A percentile compares a stretch with the other conserved stretches of the same genome.
Conservation (phyloP, 495 filamentous ascomycete species). For the Hyaloscypha hepaticicola region DNA sequence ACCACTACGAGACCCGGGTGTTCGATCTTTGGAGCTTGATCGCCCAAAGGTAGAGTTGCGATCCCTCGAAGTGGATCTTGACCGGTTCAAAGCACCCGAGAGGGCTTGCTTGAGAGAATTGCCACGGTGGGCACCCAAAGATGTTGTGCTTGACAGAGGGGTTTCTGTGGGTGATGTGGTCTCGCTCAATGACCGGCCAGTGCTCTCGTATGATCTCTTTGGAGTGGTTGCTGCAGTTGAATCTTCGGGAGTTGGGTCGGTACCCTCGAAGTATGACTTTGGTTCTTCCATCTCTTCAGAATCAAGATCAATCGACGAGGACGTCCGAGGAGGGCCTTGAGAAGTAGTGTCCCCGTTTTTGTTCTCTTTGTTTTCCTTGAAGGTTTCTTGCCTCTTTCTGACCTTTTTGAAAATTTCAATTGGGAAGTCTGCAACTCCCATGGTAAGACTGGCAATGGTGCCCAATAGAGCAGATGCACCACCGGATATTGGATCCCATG, state of each 20-base stretch:
- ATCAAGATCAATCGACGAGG: conserved; percentile 18
- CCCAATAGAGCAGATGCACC: conserved; percentile 72
- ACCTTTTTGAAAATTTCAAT: conserved; percentile 56
- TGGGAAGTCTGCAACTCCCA: conserved; percentile 83
- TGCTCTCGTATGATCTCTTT: conserved; percentile 31
- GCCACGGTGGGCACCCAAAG: conserved; percentile 7
- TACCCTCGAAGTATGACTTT: not conserved
- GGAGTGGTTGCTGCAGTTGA: conserved; percentile 13
- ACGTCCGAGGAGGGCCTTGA: conserved; percentile 6
- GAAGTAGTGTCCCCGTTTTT: conserved; percentile 14
- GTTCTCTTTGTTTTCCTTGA: conserved; percentile 4
- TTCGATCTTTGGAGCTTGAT: conserved; percentile 11
- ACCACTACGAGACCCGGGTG: conserved; percentile 14
- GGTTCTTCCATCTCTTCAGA: not conserved
- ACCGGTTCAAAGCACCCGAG: conserved; percentile 25
- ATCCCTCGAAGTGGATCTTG: conserved; percentile 21
- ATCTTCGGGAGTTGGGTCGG: conserved; percentile 2
- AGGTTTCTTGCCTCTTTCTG: conserved; percentile 23
- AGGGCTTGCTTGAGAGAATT: conserved; percentile 28
- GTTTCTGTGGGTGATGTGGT: conserved; percentile 15
- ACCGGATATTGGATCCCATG: conserved; percentile 70
- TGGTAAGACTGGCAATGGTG: conserved; percentile 69
- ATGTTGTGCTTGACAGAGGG: conserved; percentile 6
- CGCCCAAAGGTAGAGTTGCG: conserved; percentile 3
- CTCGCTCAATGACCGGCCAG: conserved; percentile 18